Conservation (phyloP, 1,284 basidiomycete genomes). For the Papiliotrema laurentii region DNA sequence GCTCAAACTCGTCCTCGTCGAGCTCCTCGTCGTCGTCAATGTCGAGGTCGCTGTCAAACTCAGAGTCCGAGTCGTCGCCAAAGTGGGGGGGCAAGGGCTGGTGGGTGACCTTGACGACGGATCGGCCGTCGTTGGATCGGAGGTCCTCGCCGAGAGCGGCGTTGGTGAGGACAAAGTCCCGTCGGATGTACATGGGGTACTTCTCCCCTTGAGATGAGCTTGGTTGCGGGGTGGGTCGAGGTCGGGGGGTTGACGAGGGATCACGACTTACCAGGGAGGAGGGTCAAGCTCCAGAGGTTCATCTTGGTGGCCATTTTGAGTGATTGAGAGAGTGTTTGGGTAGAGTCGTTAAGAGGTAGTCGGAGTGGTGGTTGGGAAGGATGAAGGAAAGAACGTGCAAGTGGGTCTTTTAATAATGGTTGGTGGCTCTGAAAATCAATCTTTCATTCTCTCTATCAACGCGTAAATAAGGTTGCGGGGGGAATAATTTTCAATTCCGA, state of each 20-base stretch:
- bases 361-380: neutral
- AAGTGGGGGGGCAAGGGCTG: conserved; percentile 40
- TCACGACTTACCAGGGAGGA: conserved; percentile 22
- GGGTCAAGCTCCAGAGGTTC: conserved; percentile 41
- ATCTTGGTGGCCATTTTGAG: conserved; percentile 39
- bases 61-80: conserved; percentile 56
- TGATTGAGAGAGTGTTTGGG: conserved; percentile 3
- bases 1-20: conserved; percentile 48
- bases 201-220: conserved; percentile 54
- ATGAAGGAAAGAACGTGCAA: neutral
- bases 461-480: too few relatives aligned
- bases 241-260: too few relatives aligned
- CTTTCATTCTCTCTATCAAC: neutral
- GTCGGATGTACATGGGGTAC: conserved; percentile 59
- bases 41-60: conserved; percentile 43
- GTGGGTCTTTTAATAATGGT: too few relatives aligned
- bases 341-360: conserved; percentile 1
- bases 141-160: conserved; percentile 73
- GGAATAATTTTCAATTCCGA: too few relatives aligned
- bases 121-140: conserved; percentile 60
- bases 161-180: conserved; percentile 78
- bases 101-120: conserved; percentile 75
- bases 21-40: conserved; percentile 47
- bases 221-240: neutral
- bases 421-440: neutral